These are phyloP conservation scores for Symbiodinium natans DNA, from an alignment of 73 alveolate genomes.

Conservation along the genomic window DNA sequence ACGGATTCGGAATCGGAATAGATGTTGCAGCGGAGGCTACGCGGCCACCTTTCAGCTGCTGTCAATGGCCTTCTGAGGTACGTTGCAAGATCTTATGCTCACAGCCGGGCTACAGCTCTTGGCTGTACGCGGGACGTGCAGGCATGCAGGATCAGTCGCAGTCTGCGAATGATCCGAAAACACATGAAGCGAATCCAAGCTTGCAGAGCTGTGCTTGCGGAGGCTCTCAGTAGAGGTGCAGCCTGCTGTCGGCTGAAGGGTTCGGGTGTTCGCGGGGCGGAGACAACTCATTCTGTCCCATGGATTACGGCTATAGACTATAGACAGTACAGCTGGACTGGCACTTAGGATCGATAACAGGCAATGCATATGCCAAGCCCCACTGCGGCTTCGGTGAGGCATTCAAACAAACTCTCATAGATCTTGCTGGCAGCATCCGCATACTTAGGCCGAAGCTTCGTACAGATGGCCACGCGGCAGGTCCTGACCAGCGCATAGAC, in stretches of 20 bases:
- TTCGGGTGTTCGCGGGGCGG: too few relatives aligned
- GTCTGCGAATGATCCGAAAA: not conserved
- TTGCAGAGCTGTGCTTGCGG: not conserved
- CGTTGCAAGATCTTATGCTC: not conserved
- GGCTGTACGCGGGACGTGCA: not conserved
- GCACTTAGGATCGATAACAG: too few relatives aligned
- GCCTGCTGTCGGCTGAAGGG: not conserved
- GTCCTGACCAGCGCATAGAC: constrained; percentile 6
- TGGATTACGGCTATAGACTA: too few relatives aligned
- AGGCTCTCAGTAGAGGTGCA: not conserved
- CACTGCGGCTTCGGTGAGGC: too few relatives aligned
- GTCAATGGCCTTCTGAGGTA: not conserved
- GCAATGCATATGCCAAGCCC: too few relatives aligned
- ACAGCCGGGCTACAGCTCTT: not conserved
- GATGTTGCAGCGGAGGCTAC: too few relatives aligned
- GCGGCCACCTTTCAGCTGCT: too few relatives aligned
- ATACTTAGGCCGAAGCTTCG: constrained; percentile 38
- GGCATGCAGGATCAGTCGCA: constrained; percentile 3
- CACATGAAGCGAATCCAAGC: not conserved
- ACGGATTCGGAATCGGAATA: too few relatives aligned
- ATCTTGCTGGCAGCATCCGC: not conserved
- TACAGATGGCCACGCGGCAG: constrained; percentile 91
- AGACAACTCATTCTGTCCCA: too few relatives aligned
- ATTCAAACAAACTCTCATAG: too few relatives aligned
- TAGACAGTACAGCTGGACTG: too few relatives aligned